These are phyloP conservation scores for Cutaneotrichosporon mucoides DNA, from an alignment of 1,284 basidiomycete species.

Conservation along the genomic window DNA sequence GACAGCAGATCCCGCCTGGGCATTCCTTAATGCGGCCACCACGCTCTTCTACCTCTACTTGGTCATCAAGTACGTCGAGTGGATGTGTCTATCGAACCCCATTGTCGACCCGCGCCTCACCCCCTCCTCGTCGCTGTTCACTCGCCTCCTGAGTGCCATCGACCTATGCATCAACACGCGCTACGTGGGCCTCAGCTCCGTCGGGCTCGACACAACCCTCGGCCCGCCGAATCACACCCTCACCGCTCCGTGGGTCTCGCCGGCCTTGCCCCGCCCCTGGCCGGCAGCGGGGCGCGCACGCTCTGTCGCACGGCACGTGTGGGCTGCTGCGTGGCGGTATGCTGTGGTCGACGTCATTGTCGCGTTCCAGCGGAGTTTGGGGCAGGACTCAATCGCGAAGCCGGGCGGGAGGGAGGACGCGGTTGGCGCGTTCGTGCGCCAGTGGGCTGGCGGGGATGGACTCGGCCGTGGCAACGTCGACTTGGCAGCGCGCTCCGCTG, in stretches of 20 bases:
- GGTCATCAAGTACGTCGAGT: neutral
- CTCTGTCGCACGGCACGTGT: neutral
- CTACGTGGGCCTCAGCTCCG: slow-evolving; percentile 28
- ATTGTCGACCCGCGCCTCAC: slow-evolving; percentile 17
- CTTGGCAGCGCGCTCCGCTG: too few relatives aligned
- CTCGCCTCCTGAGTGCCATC: slow-evolving; percentile 22
- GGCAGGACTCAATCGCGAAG: neutral
- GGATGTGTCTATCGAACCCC: neutral
- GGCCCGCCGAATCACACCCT: slow-evolving; percentile 3
- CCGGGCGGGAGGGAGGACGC: neutral
- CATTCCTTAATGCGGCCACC: neutral
- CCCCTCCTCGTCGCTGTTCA: slow-evolving; percentile 3
- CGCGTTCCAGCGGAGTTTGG: neutral
- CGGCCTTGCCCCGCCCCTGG: neutral
- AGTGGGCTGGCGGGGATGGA: neutral
- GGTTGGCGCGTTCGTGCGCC: neutral
- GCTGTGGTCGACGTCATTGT: neutral
- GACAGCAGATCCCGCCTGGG: neutral
- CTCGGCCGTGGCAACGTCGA: too few relatives aligned
- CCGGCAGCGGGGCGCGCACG: neutral
- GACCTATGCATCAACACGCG: slow-evolving; percentile 32
- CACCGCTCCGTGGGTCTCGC: neutral
- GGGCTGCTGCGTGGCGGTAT: neutral
- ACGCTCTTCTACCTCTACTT: neutral
- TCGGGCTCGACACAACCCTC: slow-evolving; percentile 15